These are phyloP conservation scores for Harrya chromipes DNA, from an alignment of 768 basidiomycete genomes.

Conservation along the genomic window DNA sequence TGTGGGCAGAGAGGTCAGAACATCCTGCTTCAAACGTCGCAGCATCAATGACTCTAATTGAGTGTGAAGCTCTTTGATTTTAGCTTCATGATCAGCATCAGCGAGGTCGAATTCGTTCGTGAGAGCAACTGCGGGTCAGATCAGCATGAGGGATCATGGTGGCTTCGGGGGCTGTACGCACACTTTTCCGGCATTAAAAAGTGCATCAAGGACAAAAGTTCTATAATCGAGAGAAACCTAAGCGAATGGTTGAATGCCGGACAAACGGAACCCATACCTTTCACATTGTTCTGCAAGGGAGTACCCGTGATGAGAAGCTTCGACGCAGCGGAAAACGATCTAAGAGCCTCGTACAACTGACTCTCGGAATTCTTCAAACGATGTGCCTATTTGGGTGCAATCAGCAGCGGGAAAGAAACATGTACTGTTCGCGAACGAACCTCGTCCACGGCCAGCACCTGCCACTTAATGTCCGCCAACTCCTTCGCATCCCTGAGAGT, in stretches of 20 bases:
- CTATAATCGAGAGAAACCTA: slow-evolving; percentile 39
- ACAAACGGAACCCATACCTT: slow-evolving; percentile 53
- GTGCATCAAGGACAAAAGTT: slow-evolving; percentile 95
- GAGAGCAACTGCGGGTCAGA: slow-evolving; percentile 61
- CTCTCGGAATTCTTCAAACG: slow-evolving; percentile 97
- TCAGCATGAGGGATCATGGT: slow-evolving; percentile 5
- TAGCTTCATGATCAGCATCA: slow-evolving; percentile 88
- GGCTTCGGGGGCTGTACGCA: slow-evolving; percentile 35
- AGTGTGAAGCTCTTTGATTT: slow-evolving; percentile 93
- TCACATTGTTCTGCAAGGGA: slow-evolving; percentile 98
- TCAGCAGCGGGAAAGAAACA: slow-evolving; percentile 13
- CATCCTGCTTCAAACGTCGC: slow-evolving; percentile 91
- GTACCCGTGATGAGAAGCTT: slow-evolving; percentile 98
- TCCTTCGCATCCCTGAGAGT: slow-evolving; percentile 88
- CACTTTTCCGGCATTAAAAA: slow-evolving; percentile 99
- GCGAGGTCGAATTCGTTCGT: slow-evolving; percentile 94
- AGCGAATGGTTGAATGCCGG: slow-evolving; percentile 5
- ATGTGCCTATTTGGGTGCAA: slow-evolving; percentile 63
- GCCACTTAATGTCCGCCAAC: slow-evolving; percentile 94
- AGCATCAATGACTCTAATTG: slow-evolving; percentile 95
- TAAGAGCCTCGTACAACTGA: slow-evolving; percentile 92
- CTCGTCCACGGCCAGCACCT: slow-evolving; percentile 94
- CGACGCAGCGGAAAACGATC: slow-evolving; percentile 83
- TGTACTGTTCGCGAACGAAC: slow-evolving; percentile 37
- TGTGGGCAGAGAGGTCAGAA: slow-evolving; percentile 91